These are phyloP conservation scores for Eragrostis curvula DNA, from an alignment of 176 grass and related monocot species.

Conservation along the genomic window DNA sequence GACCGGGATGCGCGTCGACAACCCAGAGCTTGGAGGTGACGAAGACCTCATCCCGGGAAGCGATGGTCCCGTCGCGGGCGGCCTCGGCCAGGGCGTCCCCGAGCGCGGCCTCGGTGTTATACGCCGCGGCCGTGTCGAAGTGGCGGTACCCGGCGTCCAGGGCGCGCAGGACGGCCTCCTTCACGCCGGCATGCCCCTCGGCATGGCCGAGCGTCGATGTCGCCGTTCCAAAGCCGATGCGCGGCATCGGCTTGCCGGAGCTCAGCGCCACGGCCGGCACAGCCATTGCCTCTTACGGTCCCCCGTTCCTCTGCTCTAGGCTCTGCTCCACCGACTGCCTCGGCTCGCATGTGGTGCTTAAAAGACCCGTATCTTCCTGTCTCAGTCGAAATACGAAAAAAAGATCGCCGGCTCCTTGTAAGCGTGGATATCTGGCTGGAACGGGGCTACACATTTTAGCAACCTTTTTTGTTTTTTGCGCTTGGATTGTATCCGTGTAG, in stretches of 20 bases:
- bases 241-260: constrained; percentile 36
- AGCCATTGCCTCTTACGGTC: too few species aligned
- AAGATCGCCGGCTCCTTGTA: too few species aligned
- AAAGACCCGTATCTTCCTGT: too few species aligned
- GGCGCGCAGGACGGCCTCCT: constrained; percentile 29
- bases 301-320: neutral
- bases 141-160: constrained; percentile 43
- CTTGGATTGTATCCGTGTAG: too few species aligned
- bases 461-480: too few species aligned
- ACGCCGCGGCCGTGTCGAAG: constrained; percentile 41
- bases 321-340: too few species aligned
- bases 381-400: too few species aligned
- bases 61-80: neutral
- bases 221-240: constrained; percentile 49
- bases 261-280: neutral
- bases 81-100: constrained; percentile 28
- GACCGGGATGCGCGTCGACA: constrained; percentile 1
- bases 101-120: constrained; percentile 28
- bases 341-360: too few species aligned
- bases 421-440: too few species aligned
- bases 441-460: too few species aligned
- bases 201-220: neutral
- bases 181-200: neutral
- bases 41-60: constrained; percentile 37
- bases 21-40: constrained; percentile 54